phyloP scores from a whole-genome alignment of 495 filamentous ascomycete genomes.

The Xylaria intraflava region DNA sequence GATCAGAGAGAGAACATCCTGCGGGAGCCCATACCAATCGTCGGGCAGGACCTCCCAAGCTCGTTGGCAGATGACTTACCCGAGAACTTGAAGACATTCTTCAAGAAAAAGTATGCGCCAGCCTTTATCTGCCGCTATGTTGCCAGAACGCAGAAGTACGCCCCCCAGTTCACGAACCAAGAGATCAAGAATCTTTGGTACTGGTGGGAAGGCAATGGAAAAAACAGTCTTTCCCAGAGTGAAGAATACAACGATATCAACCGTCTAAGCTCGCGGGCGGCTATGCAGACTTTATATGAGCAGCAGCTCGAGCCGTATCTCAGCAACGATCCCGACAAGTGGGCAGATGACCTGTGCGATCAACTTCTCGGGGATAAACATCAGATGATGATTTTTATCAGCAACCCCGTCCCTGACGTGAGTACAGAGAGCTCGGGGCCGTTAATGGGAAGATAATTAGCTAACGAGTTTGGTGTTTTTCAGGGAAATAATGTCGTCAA shows the following conservation, averaged over 20 bases:
- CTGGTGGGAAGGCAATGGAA: slow-evolving; percentile 4
- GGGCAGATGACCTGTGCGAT: not conserved
- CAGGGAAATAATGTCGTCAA: slow-evolving; percentile 1
- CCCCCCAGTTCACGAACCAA: not conserved
- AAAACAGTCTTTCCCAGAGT: not conserved
- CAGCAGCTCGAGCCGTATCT: not conserved
- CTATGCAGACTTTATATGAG: not conserved
- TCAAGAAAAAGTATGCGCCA: not conserved
- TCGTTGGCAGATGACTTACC: not conserved
- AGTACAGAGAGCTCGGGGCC: not conserved
- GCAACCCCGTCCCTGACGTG: not conserved
- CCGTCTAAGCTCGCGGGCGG: not conserved
- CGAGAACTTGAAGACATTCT: not conserved
- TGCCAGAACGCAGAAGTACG: not conserved
- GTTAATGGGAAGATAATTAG: not conserved
- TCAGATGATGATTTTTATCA: not conserved
- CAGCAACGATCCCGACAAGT: not conserved
- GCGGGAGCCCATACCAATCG: not conserved
- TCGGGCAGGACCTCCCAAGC: not conserved
- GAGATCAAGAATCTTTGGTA: not conserved
- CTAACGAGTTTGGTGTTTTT: not conserved
- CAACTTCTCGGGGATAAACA: not conserved
- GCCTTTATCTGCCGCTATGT: not conserved
- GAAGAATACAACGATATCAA: slow-evolving; percentile 2
- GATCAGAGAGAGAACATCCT: not conserved